Evolutionary conservation across 192 early-diverging fungal genomes (phyloP), one percentile per base, ranked within the genome.

Genomic region (Lobulomyces angularis): DNA sequence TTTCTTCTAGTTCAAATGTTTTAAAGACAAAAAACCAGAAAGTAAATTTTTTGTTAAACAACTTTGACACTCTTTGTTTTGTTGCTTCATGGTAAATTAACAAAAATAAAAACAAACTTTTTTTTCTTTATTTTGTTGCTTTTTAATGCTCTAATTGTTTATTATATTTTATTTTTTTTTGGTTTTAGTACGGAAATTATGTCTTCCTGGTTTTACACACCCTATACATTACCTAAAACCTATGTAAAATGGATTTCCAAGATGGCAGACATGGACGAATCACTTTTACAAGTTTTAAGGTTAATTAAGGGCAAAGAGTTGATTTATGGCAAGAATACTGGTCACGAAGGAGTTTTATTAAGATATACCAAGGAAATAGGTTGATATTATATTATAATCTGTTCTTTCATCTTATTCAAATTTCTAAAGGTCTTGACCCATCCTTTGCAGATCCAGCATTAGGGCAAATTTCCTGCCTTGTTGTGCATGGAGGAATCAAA

Each of bases 241-340:
- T 80, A 80, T 41, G 57, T 59, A 0, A 61, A 62, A 33, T 80
- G 77, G 77, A 77, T 80, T 28, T 55, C 60, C 6, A 47, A 47
- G 27, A 77, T 80, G 74, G 42, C 61, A 19, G 45, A 48, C 22
- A 71, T 77, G 60, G 74, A 80, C 53, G 50, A 50, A 16, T 51
- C 71, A 23, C 35, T 77, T 28, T 20, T 80, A 20, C 50, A 59
- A n/a, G 67, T 60, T 5, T 28, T 77, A 8, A 35, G 62, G 8
- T 47, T 34, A 14, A 53, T 80, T 12, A 41, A 62, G 11, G 25
- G 24, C 21, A 66, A 62, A 11, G 25, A 31, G 17, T 53, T 66
- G 35, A 37, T 53, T 12, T 76, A 62, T 29, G 47, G 53, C 4
- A 23, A 42, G 24, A 29, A 57, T 11, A 59, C 52, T 5, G 61